Base-by-base conservation (phyloP, 1,139 yeast genomes). In the Blastobotrys raffinosifermentans region DNA sequence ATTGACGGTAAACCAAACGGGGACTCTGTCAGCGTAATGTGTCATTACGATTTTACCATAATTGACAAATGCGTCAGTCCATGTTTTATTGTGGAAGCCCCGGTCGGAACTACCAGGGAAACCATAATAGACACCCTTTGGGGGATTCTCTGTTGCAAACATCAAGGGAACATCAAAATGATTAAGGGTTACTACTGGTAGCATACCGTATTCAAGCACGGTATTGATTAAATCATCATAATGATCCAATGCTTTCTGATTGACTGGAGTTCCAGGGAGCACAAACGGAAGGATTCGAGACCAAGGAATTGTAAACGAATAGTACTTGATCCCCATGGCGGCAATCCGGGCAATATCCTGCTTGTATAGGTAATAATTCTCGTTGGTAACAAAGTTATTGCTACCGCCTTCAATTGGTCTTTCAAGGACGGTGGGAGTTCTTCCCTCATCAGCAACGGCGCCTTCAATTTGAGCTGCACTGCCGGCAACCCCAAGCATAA, bases 251-350 rank as follows among this genome's bases (percentile, higher is more conserved):
- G 53, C 65, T 26, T 47, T 45, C 37, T 57, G 38, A 41, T 59
- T 60, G 19, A 60, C 53, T 11, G 19, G 18, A 11, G 58, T 40
- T 9, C 54, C 60, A 13, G 53, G 36, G 11, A 19, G 23, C 4
- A 46, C 53, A 39, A 57, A 55, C 4, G 65, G 64, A 21, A 60
- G 43, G 10, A 60, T 54, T 39, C 64, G 53, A 13, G 60, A 33
- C 64, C 64, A 60, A 3, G 63, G 54, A 36, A 60, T 54, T 10
- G 57, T 42, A 37, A 60, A 58, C 2, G 62, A 56, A 40, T 59
- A 60, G 31, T 49, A 34, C 34, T 54, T 53, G 11, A 52, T 60
- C 2, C 64, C 65, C 37, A 57, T 55, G 11, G 62, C 60, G 10
- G 59, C 61, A 31, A 59, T 32, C 20, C 63, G 45, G 18, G 53